A percentile compares a stretch with the other conserved stretches of the same genome.
phyloP scores from a whole-genome alignment of 306 rosid species.

The Trifolium fragiferum region DNA sequence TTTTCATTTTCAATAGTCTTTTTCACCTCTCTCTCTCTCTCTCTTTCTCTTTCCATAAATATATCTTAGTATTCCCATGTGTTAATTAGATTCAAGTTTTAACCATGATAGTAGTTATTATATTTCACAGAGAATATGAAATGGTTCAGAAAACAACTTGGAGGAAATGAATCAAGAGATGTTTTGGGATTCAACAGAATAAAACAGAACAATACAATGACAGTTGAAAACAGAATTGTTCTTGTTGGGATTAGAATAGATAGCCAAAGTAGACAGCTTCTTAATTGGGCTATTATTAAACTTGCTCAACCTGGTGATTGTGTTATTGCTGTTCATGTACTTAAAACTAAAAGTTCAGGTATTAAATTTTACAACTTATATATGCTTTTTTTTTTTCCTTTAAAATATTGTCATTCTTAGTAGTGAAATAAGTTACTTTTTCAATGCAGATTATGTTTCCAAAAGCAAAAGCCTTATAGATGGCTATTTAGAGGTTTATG shows the following conservation, averaged over 20 bases:
- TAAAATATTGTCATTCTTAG: background rate
- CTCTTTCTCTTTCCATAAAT: background rate
- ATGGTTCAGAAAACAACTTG: constrained; percentile 17
- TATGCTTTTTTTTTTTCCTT: background rate
- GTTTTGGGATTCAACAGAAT: constrained; percentile 23
- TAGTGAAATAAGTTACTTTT: constrained; percentile 13
- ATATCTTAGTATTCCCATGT: constrained; percentile 14
- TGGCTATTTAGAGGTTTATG: constrained; percentile 69
- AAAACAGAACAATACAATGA: constrained; percentile 52
- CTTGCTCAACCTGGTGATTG: constrained; percentile 85
- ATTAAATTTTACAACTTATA: background rate
- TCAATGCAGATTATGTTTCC: constrained; percentile 53
- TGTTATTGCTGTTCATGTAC: constrained; percentile 77
- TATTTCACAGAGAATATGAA: constrained; percentile 53
- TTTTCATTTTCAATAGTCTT: constrained; percentile 31
- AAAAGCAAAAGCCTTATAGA: constrained; percentile 60
- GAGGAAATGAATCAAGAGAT: constrained; percentile 31
- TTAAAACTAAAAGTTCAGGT: constrained; percentile 70
- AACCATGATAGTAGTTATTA: constrained; percentile 36
- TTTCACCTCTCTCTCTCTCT: constrained; percentile 3
- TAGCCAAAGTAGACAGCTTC: constrained; percentile 63
- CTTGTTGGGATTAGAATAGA: constrained; percentile 80
- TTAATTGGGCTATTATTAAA: constrained; percentile 86
- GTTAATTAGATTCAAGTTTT: constrained; percentile 45
- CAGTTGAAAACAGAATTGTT: constrained; percentile 58